Evolutionary conservation across 1,139 yeast genomes (phyloP).

Genomic region (Yamadazyma friedrichii): DNA sequence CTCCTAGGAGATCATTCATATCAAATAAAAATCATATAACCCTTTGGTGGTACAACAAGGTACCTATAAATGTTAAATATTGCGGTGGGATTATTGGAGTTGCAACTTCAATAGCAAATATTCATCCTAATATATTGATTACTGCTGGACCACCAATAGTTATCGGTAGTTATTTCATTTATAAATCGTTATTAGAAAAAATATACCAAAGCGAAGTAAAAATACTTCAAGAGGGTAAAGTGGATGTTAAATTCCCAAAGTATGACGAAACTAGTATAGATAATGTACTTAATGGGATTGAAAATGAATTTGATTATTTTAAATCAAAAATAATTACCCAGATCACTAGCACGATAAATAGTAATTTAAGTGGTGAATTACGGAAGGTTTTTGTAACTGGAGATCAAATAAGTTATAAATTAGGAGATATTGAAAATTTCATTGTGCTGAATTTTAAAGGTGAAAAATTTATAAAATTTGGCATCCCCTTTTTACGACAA

Average conservation of each 20-base stretch:
- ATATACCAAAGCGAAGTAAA: constrained; percentile 18
- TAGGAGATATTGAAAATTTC: constrained; percentile 32
- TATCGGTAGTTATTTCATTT: constrained; percentile 25
- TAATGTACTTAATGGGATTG: constrained; percentile 35
- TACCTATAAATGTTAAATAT: constrained; percentile 31
- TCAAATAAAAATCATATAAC: constrained; percentile 25
- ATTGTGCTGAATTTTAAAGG: constrained; percentile 17
- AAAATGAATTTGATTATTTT: constrained; percentile 38
- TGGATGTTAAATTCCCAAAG: constrained; percentile 20
- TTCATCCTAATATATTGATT: constrained; percentile 35
- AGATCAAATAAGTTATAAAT: constrained; percentile 20
- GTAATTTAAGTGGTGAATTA: constrained; percentile 14
- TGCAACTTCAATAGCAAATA: constrained; percentile 31
- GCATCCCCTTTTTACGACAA: constrained; percentile 30
- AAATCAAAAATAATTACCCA: constrained; percentile 27
- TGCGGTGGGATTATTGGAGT: constrained; percentile 25
- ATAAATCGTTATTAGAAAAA: constrained; percentile 13
- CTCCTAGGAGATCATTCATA: constrained; percentile 34
- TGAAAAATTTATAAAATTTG: constrained; percentile 30
- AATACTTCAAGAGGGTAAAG: constrained; percentile 11
- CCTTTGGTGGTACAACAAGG: constrained; percentile 26
- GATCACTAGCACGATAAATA: constrained; percentile 25
- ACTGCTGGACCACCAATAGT: constrained; percentile 40
- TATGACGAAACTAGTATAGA: constrained; percentile 36
- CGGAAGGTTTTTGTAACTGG: constrained; percentile 15